Percentiles rank a stretch among this genome's conserved stretches.
These are phyloP conservation scores for Serpula lacrymans DNA, from an alignment of 768 basidiomycete genomes.

Conservation along the genomic window DNA sequence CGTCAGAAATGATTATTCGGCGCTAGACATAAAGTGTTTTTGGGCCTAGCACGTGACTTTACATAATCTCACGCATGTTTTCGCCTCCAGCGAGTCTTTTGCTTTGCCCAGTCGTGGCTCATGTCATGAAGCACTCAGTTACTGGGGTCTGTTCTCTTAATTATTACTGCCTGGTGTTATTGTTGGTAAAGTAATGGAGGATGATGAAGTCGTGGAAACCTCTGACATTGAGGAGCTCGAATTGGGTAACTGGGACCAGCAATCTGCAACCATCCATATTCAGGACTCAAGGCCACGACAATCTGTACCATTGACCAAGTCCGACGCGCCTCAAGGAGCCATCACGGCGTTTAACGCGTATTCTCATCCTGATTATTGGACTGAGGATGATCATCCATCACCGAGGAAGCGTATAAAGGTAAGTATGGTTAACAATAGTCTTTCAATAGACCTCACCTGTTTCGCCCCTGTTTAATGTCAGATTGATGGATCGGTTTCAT, in stretches of 20 bases:
- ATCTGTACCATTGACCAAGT: conserved; percentile 3
- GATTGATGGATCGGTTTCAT: conserved; percentile 11
- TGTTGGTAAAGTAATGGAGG: too few relatives aligned
- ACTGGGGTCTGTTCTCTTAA: too few relatives aligned
- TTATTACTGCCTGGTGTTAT: too few relatives aligned
- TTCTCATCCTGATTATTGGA: too few relatives aligned
- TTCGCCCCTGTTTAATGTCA: conserved; percentile 13
- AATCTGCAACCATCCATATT: not conserved
- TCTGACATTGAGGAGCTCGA: conserved; percentile 63
- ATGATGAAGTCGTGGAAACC: conserved; percentile 54
- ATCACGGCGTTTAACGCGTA: conserved; percentile 5
- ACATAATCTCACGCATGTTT: too few relatives aligned
- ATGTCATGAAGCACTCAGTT: too few relatives aligned
- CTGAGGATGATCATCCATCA: conserved; percentile 16
- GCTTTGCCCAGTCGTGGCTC: too few relatives aligned
- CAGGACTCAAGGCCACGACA: conserved; percentile 6
- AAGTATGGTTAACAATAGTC: conserved; percentile 4
- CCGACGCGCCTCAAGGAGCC: conserved; percentile 1
- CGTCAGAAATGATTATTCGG: too few relatives aligned
- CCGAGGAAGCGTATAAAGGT: conserved; percentile 40
- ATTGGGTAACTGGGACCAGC: conserved; percentile 15
- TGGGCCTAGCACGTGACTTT: too few relatives aligned
- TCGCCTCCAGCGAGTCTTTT: too few relatives aligned
- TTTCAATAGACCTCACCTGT: not conserved
- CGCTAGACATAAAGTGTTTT: too few relatives aligned